Base-by-base conservation (phyloP, 2,329 filamentous ascomycete species). In the Penicillium digitatum region DNA sequence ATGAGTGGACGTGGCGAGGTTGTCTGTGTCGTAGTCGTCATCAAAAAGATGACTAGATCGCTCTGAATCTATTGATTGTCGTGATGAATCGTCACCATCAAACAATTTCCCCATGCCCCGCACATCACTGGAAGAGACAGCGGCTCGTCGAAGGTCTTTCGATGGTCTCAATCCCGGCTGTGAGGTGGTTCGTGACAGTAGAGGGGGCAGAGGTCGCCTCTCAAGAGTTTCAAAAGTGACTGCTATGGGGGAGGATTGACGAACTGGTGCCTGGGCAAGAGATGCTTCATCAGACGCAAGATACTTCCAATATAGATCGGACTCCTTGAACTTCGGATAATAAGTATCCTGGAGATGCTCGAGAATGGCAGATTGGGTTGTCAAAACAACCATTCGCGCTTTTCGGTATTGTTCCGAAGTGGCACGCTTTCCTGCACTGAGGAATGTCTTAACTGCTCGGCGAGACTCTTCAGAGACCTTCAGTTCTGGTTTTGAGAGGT, bases 221-320 rank as follows among this genome's bases (percentile, higher is more conserved):
- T 71, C 71, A 24, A 71, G 67, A n/a, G 68, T 50, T 24, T 73
- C 69, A 22, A 62, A 55, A 7, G 58, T 51, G 39, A 60, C 56
- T 14, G 62, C 49, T 39, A 62, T 57, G 9, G 58, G 50, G 37
- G 56, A 63, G 22, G 60, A 55, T 39, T 57, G 56, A 11, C 59
- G 62, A 22, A 65, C 54, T 24, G 60, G 58, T 3, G 50, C 47
- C 39, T 64, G 63, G 32, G 66, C 40, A 31, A 72, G 62, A 38
- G 51, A 48, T 14, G 75, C 74, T 73, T 96, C 91, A 66, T 95
- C 90, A 12, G 93, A 89, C 8, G 93, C 90, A 1, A 99, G 80
- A 69, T 92, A 96, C 71, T 99, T 99, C 78, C 94, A 97, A 71
- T 91, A 99, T 0, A 99, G 74, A 67, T 97, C 94, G 0, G 94